Base-by-base conservation (phyloP, 1,284 basidiomycete genomes). In the Rhizopogon parksii region DNA sequence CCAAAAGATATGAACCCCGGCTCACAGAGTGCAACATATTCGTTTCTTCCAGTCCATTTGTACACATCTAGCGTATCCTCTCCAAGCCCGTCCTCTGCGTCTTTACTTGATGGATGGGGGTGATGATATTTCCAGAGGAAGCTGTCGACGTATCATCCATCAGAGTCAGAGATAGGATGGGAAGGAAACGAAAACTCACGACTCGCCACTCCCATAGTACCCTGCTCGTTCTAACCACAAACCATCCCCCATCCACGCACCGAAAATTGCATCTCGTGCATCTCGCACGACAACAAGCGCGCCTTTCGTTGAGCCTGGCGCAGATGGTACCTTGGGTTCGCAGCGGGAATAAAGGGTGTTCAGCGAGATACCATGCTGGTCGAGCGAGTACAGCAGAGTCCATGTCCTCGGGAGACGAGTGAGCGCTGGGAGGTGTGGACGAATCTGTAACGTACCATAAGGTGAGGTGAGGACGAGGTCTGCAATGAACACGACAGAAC, bases 351-450 rank as follows among this genome's bases (percentile, higher is more conserved):
- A 95, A 0, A 98, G 77, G 0, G 95, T 97, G 36, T 87, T 82
- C 8, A 98, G 74, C 7, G 91, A 95, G 42, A 95, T 93, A 0
- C 95, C 95, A 57, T 98, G 91, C 65, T 97, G 94, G 61, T 99
- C 95, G 14, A 96, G 74, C 8, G 91, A 95, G 70, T 97, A 98
- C 1, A 97, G 70, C 2, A 98, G 74, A 0, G 79, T 80, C 95
- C 95, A 98, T n/a, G 76, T 71, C 5, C 77, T 75, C 0, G 88
- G 79, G 4, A 98, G 78, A 3, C 89, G 83, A 14, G 86, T 78
- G 14, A 96, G 77, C 0, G 92, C 83, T 0, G 95, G 91, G 1
- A 98, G 72, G 54, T 82, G 73, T 0, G 79, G 68, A 0, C 88
- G 82, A 7, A 94, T 70, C 90, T 93, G 53, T 11, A 32, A 12